These are phyloP conservation scores for Labyrinthula sp. DNA, from an alignment of 352 stramenopile species.

Conservation along the genomic window DNA sequence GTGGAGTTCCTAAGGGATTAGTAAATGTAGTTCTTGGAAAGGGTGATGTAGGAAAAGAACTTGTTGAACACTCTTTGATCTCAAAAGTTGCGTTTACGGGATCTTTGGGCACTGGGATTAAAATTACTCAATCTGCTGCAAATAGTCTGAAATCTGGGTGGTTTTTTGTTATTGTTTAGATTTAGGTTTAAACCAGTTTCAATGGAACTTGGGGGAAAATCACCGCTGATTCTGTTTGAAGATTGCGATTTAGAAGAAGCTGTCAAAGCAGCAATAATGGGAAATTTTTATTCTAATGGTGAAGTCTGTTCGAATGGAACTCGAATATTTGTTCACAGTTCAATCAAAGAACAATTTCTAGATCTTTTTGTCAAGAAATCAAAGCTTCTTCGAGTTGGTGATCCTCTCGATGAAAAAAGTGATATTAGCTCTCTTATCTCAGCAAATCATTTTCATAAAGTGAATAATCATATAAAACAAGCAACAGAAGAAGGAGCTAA, in stretches of 20 bases:
- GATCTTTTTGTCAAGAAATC: constrained; percentile 51
- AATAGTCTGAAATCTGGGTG: too few relatives aligned
- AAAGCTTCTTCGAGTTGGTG: constrained; percentile 47
- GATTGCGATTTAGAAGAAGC: constrained; percentile 50
- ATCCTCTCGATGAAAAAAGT: constrained; percentile 50
- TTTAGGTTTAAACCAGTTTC: constrained; percentile 54
- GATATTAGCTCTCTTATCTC: constrained; percentile 64
- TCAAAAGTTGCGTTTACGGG: constrained; percentile 62
- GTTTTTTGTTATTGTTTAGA: too few relatives aligned
- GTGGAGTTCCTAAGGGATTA: constrained; percentile 41
- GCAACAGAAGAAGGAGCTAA: constrained; percentile 52
- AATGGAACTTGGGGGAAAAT: constrained; percentile 72
- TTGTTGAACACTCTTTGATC: constrained; percentile 35
- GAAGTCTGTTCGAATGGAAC: constrained; percentile 69
- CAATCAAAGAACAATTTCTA: constrained; percentile 56
- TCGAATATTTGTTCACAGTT: constrained; percentile 57
- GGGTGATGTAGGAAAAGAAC: constrained; percentile 32
- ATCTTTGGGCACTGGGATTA: constrained; percentile 52
- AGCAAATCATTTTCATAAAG: constrained; percentile 47
- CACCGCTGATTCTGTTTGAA: constrained; percentile 69
- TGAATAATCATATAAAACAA: constrained; percentile 42
- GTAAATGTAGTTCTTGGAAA: constrained; percentile 40
- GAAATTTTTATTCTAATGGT: constrained; percentile 57
- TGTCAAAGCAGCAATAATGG: constrained; percentile 52
- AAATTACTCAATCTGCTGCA: constrained; percentile 36